Evolutionary conservation across 306 rosid genomes (phyloP).

Genomic region (Lotus japonicus): DNA sequence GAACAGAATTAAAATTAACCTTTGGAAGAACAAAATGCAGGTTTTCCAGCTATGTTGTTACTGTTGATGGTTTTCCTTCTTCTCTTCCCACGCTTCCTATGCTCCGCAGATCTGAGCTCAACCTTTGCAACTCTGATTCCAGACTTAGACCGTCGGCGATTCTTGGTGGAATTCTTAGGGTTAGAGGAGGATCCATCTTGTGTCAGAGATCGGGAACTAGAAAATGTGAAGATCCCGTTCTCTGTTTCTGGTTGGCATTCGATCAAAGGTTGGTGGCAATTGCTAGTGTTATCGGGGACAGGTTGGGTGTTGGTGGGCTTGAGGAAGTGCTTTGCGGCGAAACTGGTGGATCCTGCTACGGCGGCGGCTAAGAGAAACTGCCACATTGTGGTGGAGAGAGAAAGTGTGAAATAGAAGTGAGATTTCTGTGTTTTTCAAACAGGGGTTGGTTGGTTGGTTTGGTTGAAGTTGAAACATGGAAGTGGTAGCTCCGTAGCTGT

Average conservation of each 20-base stretch:
- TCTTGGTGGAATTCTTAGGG: constrained; percentile 6
- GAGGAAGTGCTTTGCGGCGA: constrained; percentile 43
- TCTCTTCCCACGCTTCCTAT: constrained; percentile 43
- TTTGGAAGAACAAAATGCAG: constrained; percentile 36
- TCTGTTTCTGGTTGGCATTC: neutral
- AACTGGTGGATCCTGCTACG: constrained; percentile 54
- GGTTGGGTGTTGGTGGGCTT: neutral
- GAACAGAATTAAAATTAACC: constrained; percentile 20
- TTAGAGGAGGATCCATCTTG: constrained; percentile 7
- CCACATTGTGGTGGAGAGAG: constrained; percentile 44
- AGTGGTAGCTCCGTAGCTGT: neutral
- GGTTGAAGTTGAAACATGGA: neutral
- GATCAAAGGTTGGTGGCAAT: neutral
- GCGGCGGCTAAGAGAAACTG: constrained; percentile 54
- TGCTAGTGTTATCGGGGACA: no score
- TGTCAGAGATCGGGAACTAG: constrained; percentile 26
- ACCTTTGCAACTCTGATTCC: constrained; percentile 20
- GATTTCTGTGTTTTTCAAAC: neutral
- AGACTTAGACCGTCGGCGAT: constrained; percentile 17
- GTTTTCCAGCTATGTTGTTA: constrained; percentile 25
- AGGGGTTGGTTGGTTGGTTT: neutral
- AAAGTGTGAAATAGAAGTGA: neutral
- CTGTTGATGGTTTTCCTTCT: constrained; percentile 44
- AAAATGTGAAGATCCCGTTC: neutral
- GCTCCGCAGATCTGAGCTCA: constrained; percentile 15